Percentiles rank a stretch among this genome's conserved stretches.
phyloP scores from a whole-genome alignment of 78 protist species.

The Creolimax fragrantissima region DNA sequence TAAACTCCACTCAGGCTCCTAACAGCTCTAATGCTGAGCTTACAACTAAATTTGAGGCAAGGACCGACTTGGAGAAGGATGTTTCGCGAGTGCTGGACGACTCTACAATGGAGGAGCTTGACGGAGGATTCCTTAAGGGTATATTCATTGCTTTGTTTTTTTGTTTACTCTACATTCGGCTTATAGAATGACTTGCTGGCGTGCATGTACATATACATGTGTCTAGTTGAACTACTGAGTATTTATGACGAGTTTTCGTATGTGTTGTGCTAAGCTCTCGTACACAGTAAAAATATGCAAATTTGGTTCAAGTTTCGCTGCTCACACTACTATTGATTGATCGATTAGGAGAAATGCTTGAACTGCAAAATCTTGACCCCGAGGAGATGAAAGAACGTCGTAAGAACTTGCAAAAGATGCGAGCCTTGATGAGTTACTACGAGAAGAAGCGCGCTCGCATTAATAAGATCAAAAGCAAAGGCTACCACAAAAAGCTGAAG shows the following conservation, averaged over 20 bases:
- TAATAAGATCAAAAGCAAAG: constrained; percentile 2
- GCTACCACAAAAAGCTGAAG: neutral
- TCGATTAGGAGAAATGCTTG: neutral
- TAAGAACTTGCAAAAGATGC: neutral
- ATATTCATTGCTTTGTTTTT: neutral
- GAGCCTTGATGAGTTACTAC: neutral
- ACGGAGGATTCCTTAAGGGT: neutral
- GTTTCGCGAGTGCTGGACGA: neutral
- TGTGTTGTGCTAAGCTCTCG: too few species aligned
- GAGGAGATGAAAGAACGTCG: neutral
- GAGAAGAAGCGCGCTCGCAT: constrained; percentile 2
- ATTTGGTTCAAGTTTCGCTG: too few species aligned
- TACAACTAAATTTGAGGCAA: neutral
- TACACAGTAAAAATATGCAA: too few species aligned
- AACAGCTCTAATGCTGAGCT: neutral
- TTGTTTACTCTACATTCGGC: too few species aligned
- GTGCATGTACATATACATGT: too few species aligned
- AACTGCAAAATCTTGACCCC: neutral
- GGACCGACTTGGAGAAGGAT: neutral
- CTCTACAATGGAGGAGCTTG: neutral
- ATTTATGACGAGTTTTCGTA: too few species aligned
- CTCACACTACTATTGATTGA: too few species aligned
- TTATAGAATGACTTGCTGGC: too few species aligned
- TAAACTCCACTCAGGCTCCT: neutral
- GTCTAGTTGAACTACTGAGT: too few species aligned